Conservation (phyloP, 768 basidiomycete genomes). For the Scleroderma bovista region DNA sequence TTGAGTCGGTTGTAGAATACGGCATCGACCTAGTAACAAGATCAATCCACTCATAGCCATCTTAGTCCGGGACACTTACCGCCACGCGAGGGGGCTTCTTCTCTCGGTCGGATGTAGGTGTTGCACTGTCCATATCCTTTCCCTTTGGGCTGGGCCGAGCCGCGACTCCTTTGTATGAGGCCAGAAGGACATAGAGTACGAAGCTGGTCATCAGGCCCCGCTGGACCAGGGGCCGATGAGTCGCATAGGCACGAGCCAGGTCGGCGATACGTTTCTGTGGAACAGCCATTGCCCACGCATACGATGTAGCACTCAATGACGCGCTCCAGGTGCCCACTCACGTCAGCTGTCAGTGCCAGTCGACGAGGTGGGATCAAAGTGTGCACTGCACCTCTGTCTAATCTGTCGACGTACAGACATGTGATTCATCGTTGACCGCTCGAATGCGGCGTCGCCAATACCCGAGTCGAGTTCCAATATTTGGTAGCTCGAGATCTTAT, state of each 20-base stretch:
- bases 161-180: slow-evolving; percentile 56
- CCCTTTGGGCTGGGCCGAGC: slow-evolving; percentile 32
- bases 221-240: slow-evolving; percentile 69
- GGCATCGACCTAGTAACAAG: slow-evolving; percentile 66
- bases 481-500: too few relatives aligned
- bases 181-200: slow-evolving; percentile 61
- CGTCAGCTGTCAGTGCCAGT: not conserved
- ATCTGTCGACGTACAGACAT: not conserved
- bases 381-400: not conserved
- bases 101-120: slow-evolving; percentile 8
- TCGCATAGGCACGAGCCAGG: slow-evolving; percentile 49
- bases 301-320: not conserved
- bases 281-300: slow-evolving; percentile 18
- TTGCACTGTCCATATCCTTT: slow-evolving; percentile 4
- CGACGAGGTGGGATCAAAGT: too few relatives aligned
- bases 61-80: slow-evolving; percentile 35
- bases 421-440: not conserved
- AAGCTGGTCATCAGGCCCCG: slow-evolving; percentile 63
- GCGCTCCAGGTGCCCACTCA: not conserved
- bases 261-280: slow-evolving; percentile 36
- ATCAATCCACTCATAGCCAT: not conserved
- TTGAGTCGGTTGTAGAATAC: slow-evolving; percentile 81
- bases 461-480: too few relatives aligned
- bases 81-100: slow-evolving; percentile 59
- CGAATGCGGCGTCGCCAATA: too few relatives aligned